Base-by-base conservation (phyloP, 2,329 filamentous ascomycete genomes). In the Setomelanomma holmii region DNA sequence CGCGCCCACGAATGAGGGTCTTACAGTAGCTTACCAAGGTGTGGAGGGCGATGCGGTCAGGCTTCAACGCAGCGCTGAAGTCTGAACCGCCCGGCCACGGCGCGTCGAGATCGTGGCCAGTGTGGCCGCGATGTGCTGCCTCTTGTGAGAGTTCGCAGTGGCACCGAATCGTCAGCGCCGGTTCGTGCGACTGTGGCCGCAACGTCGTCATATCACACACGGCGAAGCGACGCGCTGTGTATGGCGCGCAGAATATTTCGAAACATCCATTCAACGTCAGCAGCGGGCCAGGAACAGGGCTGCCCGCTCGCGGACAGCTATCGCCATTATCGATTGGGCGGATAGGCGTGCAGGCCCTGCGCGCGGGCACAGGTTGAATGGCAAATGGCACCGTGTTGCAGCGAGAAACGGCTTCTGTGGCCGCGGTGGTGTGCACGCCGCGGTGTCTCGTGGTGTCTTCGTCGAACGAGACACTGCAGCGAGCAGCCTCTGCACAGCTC, bases 251-350 rank as follows among this genome's bases (percentile, higher is more conserved):
- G 53, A 54, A 58, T 58, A 68, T 73, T 73, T 74, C 62, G 61
- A 71, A 74, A 74, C 69, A 61, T 58, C 42, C 54, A 56, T 21
- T 58, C 55, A 57, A 66, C 59, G 63, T 66, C 64, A 67, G 61
- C 67, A 61, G 48, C 55, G 61, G 56, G 56, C 54, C 50, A 66
- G 55, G 56, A 58, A 60, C 68, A 68, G 67, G 67, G 64, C 58
- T 60, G 38, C 45, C 48, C 52, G 47, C 56, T 33, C 56, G 64
- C 68, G 68, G 66, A 53, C 61, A 69, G 67, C 44, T 73, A 73
- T 71, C 71, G 35, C 24, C 19, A 67, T 62, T 71, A 74, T 74
- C 71, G 71, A 74, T 74, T 74, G 71, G 71, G 63, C 63, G 64
- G 70, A 67, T 72, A 71, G 68, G 68, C 68, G 69, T 63, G 63